Evolutionary conservation across 305 asterid species (phyloP), one percentile per base, ranked within the genome.

Genomic region (Euphrasia arctica): DNA sequence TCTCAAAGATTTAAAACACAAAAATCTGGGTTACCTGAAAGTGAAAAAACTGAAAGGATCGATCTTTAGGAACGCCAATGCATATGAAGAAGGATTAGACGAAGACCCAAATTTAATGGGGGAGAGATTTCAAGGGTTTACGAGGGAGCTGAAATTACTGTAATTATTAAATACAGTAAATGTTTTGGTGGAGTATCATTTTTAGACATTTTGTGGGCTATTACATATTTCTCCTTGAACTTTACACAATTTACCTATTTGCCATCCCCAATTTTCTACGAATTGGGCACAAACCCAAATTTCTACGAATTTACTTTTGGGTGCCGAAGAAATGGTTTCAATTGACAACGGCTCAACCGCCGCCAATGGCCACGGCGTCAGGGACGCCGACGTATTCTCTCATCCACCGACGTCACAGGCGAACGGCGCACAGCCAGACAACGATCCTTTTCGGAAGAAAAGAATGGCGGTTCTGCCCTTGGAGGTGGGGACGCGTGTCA

Each of bases 401-500:
- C 77, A 63, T 43, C 51, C 67, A 0, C 75, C 65, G 67, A 69
- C 45, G 32, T 62, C 68, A 1, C 83, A 73, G 4, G 41, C 74
- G 60, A 76, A 77, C 70, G 93, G 93, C 60, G 66, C 68, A 48
- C 79, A 70, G 70, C 60, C 77, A 43, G 94, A 80, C 60, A 79
- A 6, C 70, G 86, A 83, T 63, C 58, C 68, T 45, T 76, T 74
- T 36, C 85, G 84, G 57, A 87, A 79, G 82, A 79, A 84, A 75
- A 83, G 67, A 70, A 43, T 75, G 74, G 67, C 81, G 67, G 65
- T 72, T 69, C 80, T 83, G 63, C 99, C 97, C 18, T 74, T 93
- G 76, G 99, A 93, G 59, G 97, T 90, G 62, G 99, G 99, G 34
- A 88, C 99, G 3, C 96, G 97, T 41, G 99, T 93, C 62, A 80